Conservation (phyloP, 2,329 filamentous ascomycete genomes). For the Bisporella sp. region DNA sequence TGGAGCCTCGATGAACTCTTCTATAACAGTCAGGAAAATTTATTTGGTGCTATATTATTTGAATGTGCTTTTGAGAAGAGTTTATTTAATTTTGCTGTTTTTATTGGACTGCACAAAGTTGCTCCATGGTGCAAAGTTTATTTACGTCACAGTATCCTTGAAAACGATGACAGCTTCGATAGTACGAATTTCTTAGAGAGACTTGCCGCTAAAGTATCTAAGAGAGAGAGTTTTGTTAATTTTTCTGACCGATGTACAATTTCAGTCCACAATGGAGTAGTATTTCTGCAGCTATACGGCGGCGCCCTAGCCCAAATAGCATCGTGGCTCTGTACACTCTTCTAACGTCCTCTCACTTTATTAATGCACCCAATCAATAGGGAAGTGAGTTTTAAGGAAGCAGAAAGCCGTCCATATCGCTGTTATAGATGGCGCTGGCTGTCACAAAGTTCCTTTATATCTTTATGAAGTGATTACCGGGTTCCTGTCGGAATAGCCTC, state of each 20-base stretch:
- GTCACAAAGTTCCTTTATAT: not conserved
- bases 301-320: not conserved
- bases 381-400: no score
- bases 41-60: not conserved
- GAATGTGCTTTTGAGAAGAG: not conserved
- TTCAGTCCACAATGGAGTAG: not conserved
- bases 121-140: not conserved
- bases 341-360: not conserved
- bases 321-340: not conserved
- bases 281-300: not conserved
- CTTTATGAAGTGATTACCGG: not conserved
- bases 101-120: not conserved
- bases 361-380: no score
- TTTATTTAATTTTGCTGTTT: not conserved
- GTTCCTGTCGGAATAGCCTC: no score
- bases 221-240: not conserved
- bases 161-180: not conserved
- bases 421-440: no score
- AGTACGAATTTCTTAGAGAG: no score
- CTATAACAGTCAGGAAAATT: not conserved
- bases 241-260: not conserved
- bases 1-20: not conserved
- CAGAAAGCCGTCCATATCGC: no score
- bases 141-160: not conserved
- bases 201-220: not conserved